Conservation (phyloP, 2,329 filamentous ascomycete genomes). For the Fusarium drepaniforme region DNA sequence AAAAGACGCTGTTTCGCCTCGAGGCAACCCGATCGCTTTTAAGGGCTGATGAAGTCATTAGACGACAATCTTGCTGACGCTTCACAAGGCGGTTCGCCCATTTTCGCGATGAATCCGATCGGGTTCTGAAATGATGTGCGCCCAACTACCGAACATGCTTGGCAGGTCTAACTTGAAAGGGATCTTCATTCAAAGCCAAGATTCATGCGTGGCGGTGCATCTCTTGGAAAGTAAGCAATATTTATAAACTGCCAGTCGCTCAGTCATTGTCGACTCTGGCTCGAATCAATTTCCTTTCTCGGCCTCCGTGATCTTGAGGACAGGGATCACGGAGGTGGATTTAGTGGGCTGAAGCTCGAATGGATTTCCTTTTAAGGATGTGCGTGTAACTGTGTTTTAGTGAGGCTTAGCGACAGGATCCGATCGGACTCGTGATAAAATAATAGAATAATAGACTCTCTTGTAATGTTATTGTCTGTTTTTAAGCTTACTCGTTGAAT, state of each 20-base stretch:
- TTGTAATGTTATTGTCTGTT: background rate
- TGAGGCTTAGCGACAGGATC: background rate
- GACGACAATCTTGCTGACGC: no score
- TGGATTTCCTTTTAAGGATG: background rate
- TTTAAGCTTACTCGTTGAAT: background rate
- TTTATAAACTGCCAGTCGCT: background rate
- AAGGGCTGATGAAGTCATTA: background rate
- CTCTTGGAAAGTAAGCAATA: background rate
- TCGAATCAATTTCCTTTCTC: background rate
- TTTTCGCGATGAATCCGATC: background rate
- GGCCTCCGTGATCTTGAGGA: background rate
- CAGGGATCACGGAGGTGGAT: background rate
- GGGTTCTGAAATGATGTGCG: background rate
- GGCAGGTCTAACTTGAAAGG: background rate
- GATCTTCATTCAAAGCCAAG: background rate
- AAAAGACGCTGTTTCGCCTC: background rate
- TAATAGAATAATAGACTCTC: background rate
- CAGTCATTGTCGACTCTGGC: background rate
- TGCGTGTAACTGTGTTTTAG: background rate
- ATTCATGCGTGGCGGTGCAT: background rate
- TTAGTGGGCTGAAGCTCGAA: background rate
- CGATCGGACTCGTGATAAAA: background rate
- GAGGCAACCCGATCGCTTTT: background rate
- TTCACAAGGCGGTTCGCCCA: background rate
- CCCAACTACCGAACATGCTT: background rate